Percentiles rank a stretch among this genome's conserved stretches.
These are phyloP conservation scores for Didymella pomorum DNA, from an alignment of 2,329 filamentous ascomycete genomes.

Conservation along the genomic window DNA sequence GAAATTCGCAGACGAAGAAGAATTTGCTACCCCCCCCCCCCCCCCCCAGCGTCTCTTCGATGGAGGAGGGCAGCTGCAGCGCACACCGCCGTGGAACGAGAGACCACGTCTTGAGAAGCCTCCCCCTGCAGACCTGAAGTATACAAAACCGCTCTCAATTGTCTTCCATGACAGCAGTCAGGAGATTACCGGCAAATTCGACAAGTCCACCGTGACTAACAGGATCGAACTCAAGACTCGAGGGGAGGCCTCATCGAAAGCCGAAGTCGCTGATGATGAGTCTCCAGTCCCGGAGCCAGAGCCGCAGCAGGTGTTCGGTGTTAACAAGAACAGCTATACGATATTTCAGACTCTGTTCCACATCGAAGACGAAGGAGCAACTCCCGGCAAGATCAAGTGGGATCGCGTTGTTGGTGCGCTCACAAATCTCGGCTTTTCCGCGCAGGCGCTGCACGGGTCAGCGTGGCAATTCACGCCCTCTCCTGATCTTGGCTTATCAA, in stretches of 20 bases:
- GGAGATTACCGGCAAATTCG: background rate
- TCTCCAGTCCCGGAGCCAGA: background rate
- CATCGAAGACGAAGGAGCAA: background rate
- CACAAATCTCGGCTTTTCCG: background rate
- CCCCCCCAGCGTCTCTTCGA: background rate
- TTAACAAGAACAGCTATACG: background rate
- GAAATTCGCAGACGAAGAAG: background rate
- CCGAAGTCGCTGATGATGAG: background rate
- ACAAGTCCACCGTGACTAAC: background rate
- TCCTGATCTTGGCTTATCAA: background rate
- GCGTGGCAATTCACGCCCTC: background rate
- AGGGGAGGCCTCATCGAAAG: background rate
- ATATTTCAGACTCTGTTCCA: background rate
- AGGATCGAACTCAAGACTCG: background rate
- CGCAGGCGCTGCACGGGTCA: background rate
- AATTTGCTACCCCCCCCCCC: too few species aligned
- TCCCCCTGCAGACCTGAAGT: background rate
- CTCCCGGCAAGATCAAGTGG: background rate
- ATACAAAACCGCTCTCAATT: background rate
- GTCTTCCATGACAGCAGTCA: background rate
- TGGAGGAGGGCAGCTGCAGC: too few species aligned
- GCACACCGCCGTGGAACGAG: background rate
- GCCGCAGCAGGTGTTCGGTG: background rate
- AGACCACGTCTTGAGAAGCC: background rate
- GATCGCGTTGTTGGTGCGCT: background rate